phyloP scores from a whole-genome alignment of 495 filamentous ascomycete species.

The Cercophora newfieldiana region DNA sequence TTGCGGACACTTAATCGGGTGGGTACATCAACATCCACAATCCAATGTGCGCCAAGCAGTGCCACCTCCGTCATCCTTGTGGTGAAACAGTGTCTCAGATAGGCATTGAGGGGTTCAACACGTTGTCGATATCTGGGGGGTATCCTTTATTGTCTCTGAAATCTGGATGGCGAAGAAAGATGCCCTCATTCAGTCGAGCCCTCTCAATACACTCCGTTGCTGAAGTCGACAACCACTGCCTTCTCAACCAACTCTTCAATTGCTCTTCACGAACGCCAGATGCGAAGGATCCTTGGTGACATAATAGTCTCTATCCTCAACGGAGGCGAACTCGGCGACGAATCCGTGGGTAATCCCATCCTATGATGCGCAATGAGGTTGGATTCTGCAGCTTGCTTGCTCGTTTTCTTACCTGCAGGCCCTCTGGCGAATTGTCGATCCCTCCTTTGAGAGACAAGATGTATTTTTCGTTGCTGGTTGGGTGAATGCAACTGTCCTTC shows the following conservation, averaged over 20 bases:
- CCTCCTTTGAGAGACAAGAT: slow-evolving; percentile 58
- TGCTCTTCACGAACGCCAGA: slow-evolving; percentile 39
- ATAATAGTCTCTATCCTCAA: slow-evolving; percentile 58
- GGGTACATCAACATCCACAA: not conserved
- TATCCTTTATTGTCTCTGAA: too few relatives aligned
- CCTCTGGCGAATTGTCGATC: slow-evolving; percentile 62
- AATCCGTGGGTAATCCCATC: slow-evolving; percentile 60
- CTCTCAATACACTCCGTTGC: not conserved
- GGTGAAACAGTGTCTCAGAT: too few relatives aligned
- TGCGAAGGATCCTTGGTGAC: slow-evolving; percentile 53
- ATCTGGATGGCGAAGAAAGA: too few relatives aligned
- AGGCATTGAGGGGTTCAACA: not conserved
- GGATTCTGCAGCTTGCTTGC: too few relatives aligned
- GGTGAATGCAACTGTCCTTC: slow-evolving; percentile 48
- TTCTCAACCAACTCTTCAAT: slow-evolving; percentile 40
- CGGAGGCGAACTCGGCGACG: slow-evolving; percentile 58
- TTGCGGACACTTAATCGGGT: not conserved
- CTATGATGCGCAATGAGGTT: slow-evolving; percentile 24
- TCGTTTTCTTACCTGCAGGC: slow-evolving; percentile 32
- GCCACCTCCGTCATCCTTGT: not conserved
- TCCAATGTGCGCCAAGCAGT: not conserved
- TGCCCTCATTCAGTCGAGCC: too few relatives aligned
- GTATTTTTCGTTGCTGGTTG: slow-evolving; percentile 52
- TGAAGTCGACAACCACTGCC: slow-evolving; percentile 19
- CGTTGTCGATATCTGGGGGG: too few relatives aligned